phyloP scores from a whole-genome alignment of 345 rosid genomes.

The Pseudoturritis turrita region DNA sequence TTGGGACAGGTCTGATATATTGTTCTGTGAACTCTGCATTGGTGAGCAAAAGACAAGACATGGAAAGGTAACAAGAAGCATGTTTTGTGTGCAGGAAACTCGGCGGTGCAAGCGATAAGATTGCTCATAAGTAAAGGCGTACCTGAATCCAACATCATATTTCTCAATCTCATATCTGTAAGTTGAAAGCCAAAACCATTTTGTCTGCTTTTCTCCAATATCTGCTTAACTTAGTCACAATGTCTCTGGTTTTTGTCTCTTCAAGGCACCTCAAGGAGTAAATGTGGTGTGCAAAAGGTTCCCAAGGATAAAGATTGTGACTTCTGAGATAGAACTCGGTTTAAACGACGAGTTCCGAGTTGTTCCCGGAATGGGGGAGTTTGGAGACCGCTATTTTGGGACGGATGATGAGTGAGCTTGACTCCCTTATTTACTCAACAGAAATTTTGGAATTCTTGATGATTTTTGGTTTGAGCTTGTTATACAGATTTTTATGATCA shows the following conservation, averaged over 20 bases:
- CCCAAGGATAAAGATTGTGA: constrained; percentile 92
- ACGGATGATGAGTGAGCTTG: constrained; percentile 62
- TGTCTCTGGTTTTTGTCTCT: background rate
- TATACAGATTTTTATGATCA: background rate
- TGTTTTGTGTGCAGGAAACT: constrained; percentile 48
- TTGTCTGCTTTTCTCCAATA: background rate
- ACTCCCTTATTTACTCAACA: background rate
- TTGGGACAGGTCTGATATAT: constrained; percentile 71
- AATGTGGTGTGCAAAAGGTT: constrained; percentile 85
- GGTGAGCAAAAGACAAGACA: background rate
- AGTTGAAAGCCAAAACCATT: constrained; percentile 27
- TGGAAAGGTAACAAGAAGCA: background rate
- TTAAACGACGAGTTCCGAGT: constrained; percentile 80
- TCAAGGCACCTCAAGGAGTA: constrained; percentile 93
- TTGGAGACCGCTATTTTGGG: constrained; percentile 93
- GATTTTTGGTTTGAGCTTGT: background rate
- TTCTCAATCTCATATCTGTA: constrained; percentile 88
- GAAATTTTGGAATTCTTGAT: background rate
- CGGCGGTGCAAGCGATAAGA: constrained; percentile 88
- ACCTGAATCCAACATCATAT: constrained; percentile 82
- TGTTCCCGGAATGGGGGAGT: constrained; percentile 94
- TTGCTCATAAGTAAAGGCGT: constrained; percentile 81
- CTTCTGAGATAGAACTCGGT: constrained; percentile 86
- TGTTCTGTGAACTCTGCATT: background rate
- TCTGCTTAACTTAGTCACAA: background rate